Evolutionary conservation across 176 grass and related monocot species (phyloP).

Genomic region (Eleusine coracana): DNA sequence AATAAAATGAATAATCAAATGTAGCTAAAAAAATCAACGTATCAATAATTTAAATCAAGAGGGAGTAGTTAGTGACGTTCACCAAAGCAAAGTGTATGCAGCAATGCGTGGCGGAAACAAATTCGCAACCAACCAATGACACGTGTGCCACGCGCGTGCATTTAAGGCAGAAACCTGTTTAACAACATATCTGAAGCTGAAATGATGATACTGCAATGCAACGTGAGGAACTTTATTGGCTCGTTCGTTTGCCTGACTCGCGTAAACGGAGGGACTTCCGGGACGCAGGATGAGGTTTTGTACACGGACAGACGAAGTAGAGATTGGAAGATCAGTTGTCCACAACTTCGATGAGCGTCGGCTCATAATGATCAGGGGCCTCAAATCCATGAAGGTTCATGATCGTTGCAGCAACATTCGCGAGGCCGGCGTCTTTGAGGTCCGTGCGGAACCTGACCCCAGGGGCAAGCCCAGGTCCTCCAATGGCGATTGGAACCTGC

Average conservation of each 20-base stretch:
- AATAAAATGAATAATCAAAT: too few relatives aligned
- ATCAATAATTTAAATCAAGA: too few relatives aligned
- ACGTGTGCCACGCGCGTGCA: conserved; percentile 10
- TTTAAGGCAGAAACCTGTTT: background rate
- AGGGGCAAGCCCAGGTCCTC: conserved; percentile 67
- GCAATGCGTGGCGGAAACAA: background rate
- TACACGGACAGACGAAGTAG: background rate
- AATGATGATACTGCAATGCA: background rate
- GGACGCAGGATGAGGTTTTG: background rate
- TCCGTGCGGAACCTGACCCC: conserved; percentile 63
- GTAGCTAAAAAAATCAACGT: too few relatives aligned
- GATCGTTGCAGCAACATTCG: conserved; percentile 80
- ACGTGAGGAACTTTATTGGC: background rate
- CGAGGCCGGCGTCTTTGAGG: conserved; percentile 61
- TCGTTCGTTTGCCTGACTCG: background rate
- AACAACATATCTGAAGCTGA: background rate
- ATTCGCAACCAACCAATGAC: background rate
- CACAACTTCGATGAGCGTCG: conserved; percentile 62
- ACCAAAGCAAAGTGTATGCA: background rate
- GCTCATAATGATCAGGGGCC: conserved; percentile 69
- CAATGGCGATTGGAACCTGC: conserved; percentile 91
- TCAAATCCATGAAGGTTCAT: conserved; percentile 88
- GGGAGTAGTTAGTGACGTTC: too few relatives aligned
- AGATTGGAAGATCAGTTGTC: conserved; percentile 34
- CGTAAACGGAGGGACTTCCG: background rate